Percentiles rank a stretch among this genome's conserved stretches.
phyloP scores from a whole-genome alignment of 495 filamentous ascomycete genomes.

The Achaetomiella virescens region DNA sequence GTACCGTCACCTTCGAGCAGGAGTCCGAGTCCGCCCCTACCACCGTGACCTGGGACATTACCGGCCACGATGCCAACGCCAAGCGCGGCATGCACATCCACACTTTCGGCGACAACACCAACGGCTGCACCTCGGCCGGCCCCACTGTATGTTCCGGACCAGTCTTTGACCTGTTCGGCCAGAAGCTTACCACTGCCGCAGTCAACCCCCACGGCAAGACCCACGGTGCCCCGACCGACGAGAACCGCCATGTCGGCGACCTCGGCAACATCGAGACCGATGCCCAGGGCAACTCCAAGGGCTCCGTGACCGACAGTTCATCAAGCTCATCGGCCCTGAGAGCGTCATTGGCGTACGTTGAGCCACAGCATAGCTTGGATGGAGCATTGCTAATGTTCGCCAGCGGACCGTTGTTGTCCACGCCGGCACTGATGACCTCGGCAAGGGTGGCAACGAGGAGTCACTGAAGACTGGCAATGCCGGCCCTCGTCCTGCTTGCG shows the following conservation, averaged over 20 bases:
- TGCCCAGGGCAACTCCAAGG: slow-evolving; percentile 78
- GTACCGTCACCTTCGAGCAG: slow-evolving; percentile 94
- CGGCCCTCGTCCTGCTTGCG: slow-evolving; percentile 86
- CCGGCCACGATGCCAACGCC: slow-evolving; percentile 87
- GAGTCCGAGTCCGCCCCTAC: slow-evolving; percentile 70
- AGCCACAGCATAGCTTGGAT: background rate
- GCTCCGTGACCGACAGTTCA: slow-evolving; percentile 64
- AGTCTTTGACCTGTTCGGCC: background rate
- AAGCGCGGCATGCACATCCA: slow-evolving; percentile 97
- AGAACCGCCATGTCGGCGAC: slow-evolving; percentile 89
- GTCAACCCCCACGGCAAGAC: slow-evolving; percentile 92
- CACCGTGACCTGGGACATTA: slow-evolving; percentile 86
- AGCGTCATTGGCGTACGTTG: slow-evolving; percentile 86
- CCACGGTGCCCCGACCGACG: slow-evolving; percentile 81
- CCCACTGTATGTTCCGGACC: slow-evolving; percentile 67
- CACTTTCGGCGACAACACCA: slow-evolving; percentile 99
- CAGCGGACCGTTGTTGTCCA: slow-evolving; percentile 94
- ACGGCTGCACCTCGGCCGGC: slow-evolving; percentile 97
- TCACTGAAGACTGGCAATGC: slow-evolving; percentile 98
- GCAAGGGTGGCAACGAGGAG: slow-evolving; percentile 81
- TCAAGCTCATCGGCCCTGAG: slow-evolving; percentile 93
- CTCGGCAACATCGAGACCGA: slow-evolving; percentile 96
- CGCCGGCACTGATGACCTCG: slow-evolving; percentile 90
- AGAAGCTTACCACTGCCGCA: slow-evolving; percentile 28
- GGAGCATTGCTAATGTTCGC: slow-evolving; percentile 10